Evolutionary conservation across 2,329 filamentous ascomycete genomes (phyloP), one percentile per base, ranked within the genome.

Genomic region (Neurospora crassa): DNA sequence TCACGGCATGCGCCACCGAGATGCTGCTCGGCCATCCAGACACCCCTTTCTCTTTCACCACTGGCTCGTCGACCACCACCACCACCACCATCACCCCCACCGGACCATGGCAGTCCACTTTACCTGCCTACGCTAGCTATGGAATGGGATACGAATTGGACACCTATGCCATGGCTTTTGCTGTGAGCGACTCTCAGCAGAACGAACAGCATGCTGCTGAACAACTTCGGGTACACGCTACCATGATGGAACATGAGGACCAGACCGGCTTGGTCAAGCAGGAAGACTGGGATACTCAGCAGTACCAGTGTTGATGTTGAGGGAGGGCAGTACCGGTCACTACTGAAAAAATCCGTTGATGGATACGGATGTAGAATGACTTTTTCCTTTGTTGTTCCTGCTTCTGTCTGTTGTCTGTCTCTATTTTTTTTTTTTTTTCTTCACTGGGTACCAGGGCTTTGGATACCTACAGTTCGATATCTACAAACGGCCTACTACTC

Each of bases 81-180:
- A 40, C 37, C 37, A 47, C 69, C 37, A 69, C 67, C 74, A 76
- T 67, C 73, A 76, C 18, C 77, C 79, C 0, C 24, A 37, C 53
- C 14, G 29, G 53, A 18, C 72, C 76, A 16, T 80, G 79, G 78
- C 42, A 74, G 29, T 4, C 53, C 24, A 63, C 53, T n/a, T 7
- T 76, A 76, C 73, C 75, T 34, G 70, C 78, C 37, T 78, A 76
- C 67, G 71, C 76, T 18, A 53, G 76, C 8, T 77, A 73, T 43
- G 74, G 76, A 12, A 69, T 74, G 29, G 78, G 81, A 10, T 84
- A 81, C 71, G 80, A 83, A 37, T 75, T 83, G 70, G 79, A 79
- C 34, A 78, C 77, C 69, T 83, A 81, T 70, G 76, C 76, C n/a
- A 43, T 76, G n/a, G 73, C 76, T 47, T 71, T 77, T 68, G 79